Conservation (phyloP, 2,329 filamentous ascomycete species). For the Xylariaceae sp. region DNA sequence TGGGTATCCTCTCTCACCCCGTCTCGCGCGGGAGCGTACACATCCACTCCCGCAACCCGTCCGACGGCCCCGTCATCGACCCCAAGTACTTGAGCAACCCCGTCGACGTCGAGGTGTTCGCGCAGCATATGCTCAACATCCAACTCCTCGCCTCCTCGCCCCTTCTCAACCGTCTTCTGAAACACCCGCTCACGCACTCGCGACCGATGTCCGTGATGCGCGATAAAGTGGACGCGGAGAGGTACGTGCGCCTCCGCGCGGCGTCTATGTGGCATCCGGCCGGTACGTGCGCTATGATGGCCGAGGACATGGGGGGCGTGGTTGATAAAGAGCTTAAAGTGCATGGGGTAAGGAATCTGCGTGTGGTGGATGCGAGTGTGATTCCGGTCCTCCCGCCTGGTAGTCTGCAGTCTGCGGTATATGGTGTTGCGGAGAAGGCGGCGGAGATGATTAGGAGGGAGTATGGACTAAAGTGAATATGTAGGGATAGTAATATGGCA, state of each 20-base stretch:
- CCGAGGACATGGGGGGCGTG: constrained; percentile 12
- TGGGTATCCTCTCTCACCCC: constrained; percentile 11
- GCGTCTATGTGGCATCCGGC: constrained; percentile 40
- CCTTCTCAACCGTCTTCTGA: constrained; percentile 36
- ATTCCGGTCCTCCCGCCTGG: constrained; percentile 16
- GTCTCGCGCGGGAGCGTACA: constrained; percentile 17
- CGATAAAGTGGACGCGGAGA: constrained; percentile 27
- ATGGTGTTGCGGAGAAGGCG: constrained; percentile 18
- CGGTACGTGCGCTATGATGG: constrained; percentile 36
- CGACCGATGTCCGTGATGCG: constrained; percentile 11
- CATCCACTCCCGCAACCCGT: constrained; percentile 5
- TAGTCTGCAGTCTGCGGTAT: constrained; percentile 16
- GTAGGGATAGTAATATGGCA: no score
- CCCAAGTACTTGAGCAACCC: constrained; percentile 13
- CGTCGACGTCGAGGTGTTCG: constrained; percentile 13
- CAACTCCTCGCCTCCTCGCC: constrained; percentile 28
- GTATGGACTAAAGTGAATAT: constrained; percentile 1
- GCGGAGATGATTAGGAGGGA: constrained; percentile 16
- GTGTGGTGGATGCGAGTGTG: constrained; percentile 18
- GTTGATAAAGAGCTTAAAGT: constrained; percentile 14
- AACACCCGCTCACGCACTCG: constrained; percentile 32
- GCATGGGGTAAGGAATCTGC: constrained; percentile 12
- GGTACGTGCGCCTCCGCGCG: constrained; percentile 28
- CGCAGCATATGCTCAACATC: constrained; percentile 21
- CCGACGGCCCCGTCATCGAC: constrained; percentile 6